These are phyloP conservation scores for Cordyceps farinosa DNA, from an alignment of 2,329 filamentous ascomycete genomes.

Conservation along the genomic window DNA sequence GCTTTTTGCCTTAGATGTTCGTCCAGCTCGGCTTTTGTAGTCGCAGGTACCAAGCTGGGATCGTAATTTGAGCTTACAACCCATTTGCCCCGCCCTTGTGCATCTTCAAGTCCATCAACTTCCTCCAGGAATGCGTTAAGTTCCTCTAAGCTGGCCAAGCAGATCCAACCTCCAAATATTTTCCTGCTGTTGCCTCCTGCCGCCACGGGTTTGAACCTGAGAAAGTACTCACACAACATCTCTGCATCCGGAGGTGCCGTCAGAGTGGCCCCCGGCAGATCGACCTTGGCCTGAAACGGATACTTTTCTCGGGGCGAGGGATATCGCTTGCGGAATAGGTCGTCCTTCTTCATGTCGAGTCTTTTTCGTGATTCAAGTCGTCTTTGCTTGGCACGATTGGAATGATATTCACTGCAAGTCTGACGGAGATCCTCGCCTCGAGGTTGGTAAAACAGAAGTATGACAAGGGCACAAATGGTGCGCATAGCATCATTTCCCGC, in stretches of 20 bases:
- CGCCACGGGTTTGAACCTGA: conserved; percentile 1
- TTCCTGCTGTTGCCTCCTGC: neutral
- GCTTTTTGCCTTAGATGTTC: neutral
- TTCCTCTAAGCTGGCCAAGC: conserved; percentile 10
- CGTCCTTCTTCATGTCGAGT: neutral
- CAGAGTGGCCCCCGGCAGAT: neutral
- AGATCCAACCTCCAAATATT: conserved; percentile 13
- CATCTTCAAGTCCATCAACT: conserved; percentile 8
- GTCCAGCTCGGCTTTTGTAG: conserved; percentile 10
- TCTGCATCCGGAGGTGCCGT: neutral
- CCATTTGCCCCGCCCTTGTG: conserved; percentile 1
- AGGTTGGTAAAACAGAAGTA: conserved; percentile 2
- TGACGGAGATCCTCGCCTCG: conserved; percentile 2
- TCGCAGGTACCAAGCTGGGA: conserved; percentile 5
- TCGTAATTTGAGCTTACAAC: neutral
- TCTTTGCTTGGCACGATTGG: neutral
- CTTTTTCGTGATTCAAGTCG: neutral
- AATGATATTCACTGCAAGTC: neutral
- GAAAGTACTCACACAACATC: conserved; percentile 12
- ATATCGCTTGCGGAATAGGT: conserved; percentile 3
- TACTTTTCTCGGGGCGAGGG: neutral
- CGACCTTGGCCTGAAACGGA: conserved; percentile 4
- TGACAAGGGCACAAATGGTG: neutral
- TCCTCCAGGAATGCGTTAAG: neutral
- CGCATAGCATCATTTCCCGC: conserved; percentile 13